Evolutionary conservation across 2,329 filamentous ascomycete genomes (phyloP).

Genomic region (Annulohypoxylon truncatum): DNA sequence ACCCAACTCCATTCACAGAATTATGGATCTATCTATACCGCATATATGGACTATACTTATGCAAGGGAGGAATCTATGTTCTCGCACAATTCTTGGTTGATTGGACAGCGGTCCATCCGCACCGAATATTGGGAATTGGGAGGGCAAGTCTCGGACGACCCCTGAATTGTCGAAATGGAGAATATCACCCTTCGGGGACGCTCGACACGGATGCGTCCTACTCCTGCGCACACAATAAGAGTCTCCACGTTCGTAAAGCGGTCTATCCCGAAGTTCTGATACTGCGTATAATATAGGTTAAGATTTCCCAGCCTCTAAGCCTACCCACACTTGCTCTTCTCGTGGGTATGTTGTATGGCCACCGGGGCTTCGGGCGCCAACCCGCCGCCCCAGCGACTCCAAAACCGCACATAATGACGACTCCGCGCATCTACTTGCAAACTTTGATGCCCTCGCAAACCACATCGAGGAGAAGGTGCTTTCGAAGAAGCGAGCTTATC

Average conservation of each 20-base stretch:
- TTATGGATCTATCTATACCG: slow-evolving; percentile 1
- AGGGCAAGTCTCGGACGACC: slow-evolving; percentile 2
- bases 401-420: slow-evolving; percentile 6
- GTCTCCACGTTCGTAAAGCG: slow-evolving; percentile 4
- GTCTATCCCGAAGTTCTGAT: slow-evolving; percentile 8
- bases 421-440: background rate
- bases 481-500: background rate
- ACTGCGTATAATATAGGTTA: slow-evolving; percentile 2
- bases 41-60: slow-evolving; percentile 2
- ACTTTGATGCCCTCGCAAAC: slow-evolving; percentile 10
- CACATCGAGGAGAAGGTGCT: background rate
- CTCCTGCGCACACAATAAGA: background rate
- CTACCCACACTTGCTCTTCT: slow-evolving; percentile 9
- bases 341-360: slow-evolving; percentile 21
- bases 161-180: slow-evolving; percentile 13
- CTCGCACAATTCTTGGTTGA: background rate
- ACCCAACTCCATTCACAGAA: background rate
- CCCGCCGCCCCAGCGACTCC: slow-evolving; percentile 11
- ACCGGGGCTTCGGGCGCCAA: slow-evolving; percentile 21
- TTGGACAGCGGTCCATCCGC: background rate
- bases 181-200: slow-evolving; percentile 7
- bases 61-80: slow-evolving; percentile 2
- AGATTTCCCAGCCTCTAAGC: slow-evolving; percentile 4
- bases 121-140: slow-evolving; percentile 21
- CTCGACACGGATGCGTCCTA: slow-evolving; percentile 11